Evolutionary conservation across 257 asterid genomes (phyloP).

Genomic region (Ajuga chamaepitys): DNA sequence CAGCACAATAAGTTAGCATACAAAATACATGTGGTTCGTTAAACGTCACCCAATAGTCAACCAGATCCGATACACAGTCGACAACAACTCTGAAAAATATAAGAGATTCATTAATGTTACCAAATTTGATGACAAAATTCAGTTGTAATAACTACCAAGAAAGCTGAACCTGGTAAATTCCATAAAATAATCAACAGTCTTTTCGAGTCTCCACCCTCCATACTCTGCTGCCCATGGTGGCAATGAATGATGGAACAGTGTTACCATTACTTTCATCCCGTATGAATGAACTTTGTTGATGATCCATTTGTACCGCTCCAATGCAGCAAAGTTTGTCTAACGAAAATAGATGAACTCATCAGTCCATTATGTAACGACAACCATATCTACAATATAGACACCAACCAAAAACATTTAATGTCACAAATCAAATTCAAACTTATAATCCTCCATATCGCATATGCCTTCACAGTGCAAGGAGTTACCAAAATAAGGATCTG

Average conservation of each 20-base stretch:
- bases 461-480: background rate
- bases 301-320: conserved; percentile 96
- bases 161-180: conserved; percentile 73
- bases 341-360: background rate
- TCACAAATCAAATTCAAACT: background rate
- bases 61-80: conserved; percentile 67
- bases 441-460: background rate
- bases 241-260: conserved; percentile 92
- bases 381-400: background rate
- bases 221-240: conserved; percentile 99
- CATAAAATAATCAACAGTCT: conserved; percentile 78
- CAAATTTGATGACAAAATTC: background rate
- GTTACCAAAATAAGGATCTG: too few species aligned
- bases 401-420: background rate
- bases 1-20: conserved; percentile 94
- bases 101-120: background rate
- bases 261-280: conserved; percentile 97
- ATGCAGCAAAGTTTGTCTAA: conserved; percentile 83
- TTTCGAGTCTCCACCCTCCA: conserved; percentile 96
- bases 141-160: background rate
- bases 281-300: conserved; percentile 64
- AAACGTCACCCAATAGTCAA: conserved; percentile 95
- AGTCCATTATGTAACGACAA: background rate
- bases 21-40: conserved; percentile 91
- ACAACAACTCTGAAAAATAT: conserved; percentile 61